Conservation (phyloP, 2,329 filamentous ascomycete species). For the Colletotrichum sp. region DNA sequence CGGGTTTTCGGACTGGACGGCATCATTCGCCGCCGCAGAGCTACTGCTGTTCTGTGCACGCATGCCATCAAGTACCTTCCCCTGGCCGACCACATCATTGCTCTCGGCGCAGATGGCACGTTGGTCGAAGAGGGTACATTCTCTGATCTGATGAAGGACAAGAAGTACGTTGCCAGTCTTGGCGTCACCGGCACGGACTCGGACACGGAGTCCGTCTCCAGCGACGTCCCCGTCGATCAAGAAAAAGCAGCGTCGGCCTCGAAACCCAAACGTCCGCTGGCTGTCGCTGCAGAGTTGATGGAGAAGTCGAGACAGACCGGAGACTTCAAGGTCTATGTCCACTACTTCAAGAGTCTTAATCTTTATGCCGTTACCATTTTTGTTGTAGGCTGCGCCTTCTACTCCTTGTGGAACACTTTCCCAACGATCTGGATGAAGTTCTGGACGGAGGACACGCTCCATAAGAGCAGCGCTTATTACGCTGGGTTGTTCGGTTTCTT, state of each 20-base stretch:
- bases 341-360: slow-evolving; percentile 25
- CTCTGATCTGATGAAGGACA: slow-evolving; percentile 31
- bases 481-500: slow-evolving; percentile 25
- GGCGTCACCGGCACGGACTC: slow-evolving; percentile 26
- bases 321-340: slow-evolving; percentile 25
- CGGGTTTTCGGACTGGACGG: slow-evolving; percentile 34
- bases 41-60: slow-evolving; percentile 26
- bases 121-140: slow-evolving; percentile 47
- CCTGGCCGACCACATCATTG: slow-evolving; percentile 51
- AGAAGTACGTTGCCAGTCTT: slow-evolving; percentile 35
- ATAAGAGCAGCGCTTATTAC: slow-evolving; percentile 19
- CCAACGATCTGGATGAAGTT: slow-evolving; percentile 36
- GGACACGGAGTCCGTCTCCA: slow-evolving; percentile 3
- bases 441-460: slow-evolving; percentile 28
- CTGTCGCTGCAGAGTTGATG: neutral
- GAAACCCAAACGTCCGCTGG: neutral
- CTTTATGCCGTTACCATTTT: neutral
- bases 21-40: slow-evolving; percentile 19
- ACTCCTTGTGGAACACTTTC: slow-evolving; percentile 22
- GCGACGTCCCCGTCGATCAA: neutral
- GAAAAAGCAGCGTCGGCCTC: neutral
- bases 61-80: slow-evolving; percentile 36
- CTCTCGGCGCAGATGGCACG: slow-evolving; percentile 42
- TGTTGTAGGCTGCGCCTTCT: neutral
- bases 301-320: slow-evolving; percentile 20